Evolutionary conservation across 768 basidiomycete genomes (phyloP), one percentile per base, ranked within the genome.

Genomic region (Podaxis carcinomalis): DNA sequence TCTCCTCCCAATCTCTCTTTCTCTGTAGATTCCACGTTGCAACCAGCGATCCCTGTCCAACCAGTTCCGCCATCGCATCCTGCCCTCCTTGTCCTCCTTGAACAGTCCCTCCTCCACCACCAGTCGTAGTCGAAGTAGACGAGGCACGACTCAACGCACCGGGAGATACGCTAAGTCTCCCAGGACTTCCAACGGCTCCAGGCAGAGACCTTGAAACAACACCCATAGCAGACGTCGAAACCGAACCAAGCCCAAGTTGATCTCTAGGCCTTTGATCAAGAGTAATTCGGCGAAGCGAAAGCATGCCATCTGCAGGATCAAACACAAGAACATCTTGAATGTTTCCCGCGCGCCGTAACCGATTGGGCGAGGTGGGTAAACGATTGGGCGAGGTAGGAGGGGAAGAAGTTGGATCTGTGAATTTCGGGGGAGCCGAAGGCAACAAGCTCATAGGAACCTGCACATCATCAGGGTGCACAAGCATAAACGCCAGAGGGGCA

Each of bases 281-380:
- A 2, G 73, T 71, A 51, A 90, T 69, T 1, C 88, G 73, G 25
- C 85, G 77, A 49, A 90, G 72, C 0, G 82, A 81, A 21, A 91
- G 74, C 2, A 79, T 72, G 0, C 83, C 82, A 42, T 84, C 82
- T 0, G 70, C 71, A 0, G 87, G 83, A 66, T 91, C 87, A 65
- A 92, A 90, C 2, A 90, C 66, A 16, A 91, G 77, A 2, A 90
- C 62, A 60, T 92, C 89, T 68, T 88, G 88, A 64, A 79, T 82
- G 61, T 85, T 84, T 19, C 70, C 70, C 11, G 77, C 74, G 16
- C 74, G 70, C 5, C 68, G 73, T 51, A 21, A 64, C 61, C 36
- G 74, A 66, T 47, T 77, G 66, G 27, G 72, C 66, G 63, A 73
- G 7, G 51, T 66, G 65, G 64, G 72, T 46, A 23, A 23, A 1